phyloP scores from a whole-genome alignment of 2,329 filamentous ascomycete species.

The Hypoxylon rubiginosum region DNA sequence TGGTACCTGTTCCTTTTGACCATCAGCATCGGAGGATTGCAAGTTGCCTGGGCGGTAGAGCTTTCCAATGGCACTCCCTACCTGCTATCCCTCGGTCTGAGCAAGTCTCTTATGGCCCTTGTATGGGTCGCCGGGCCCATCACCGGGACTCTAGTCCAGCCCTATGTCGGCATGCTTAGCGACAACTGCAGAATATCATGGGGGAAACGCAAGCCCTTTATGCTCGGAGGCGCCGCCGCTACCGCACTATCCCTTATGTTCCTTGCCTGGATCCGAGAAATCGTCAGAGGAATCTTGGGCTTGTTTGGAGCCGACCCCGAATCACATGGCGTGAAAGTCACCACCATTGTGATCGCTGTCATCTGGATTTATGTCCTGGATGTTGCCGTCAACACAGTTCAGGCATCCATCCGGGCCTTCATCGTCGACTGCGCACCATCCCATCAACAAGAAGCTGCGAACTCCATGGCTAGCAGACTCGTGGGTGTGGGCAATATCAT shows the following conservation, averaged over 20 bases:
- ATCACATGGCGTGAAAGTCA: conserved; percentile 72
- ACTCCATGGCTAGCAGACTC: conserved; percentile 92
- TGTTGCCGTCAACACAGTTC: conserved; percentile 94
- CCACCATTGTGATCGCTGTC: conserved; percentile 83
- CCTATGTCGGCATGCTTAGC: conserved; percentile 84
- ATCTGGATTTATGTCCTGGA: conserved; percentile 91
- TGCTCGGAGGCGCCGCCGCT: conserved; percentile 76
- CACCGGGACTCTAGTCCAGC: conserved; percentile 83
- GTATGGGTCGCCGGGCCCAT: conserved; percentile 89
- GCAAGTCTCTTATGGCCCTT: conserved; percentile 84
- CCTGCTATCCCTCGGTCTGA: conserved; percentile 82
- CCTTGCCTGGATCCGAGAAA: conserved; percentile 80
- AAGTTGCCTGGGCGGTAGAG: conserved; percentile 97
- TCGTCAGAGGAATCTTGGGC: conserved; percentile 75
- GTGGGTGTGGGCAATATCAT: conserved; percentile 91
- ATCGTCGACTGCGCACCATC: conserved; percentile 93
- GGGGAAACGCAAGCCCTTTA: conserved; percentile 87
- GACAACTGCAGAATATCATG: conserved; percentile 81
- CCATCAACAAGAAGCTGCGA: conserved; percentile 93
- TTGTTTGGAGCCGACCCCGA: conserved; percentile 79
- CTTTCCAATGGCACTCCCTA: conserved; percentile 92
- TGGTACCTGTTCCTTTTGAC: conserved; percentile 91
- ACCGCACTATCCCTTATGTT: conserved; percentile 77
- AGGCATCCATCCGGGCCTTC: conserved; percentile 91
- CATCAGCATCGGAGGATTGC: conserved; percentile 86